A percentile compares a stretch with the other conserved stretches of the same genome.
Conservation (phyloP, 2,329 filamentous ascomycete genomes). For the Xylariaceae sp. region DNA sequence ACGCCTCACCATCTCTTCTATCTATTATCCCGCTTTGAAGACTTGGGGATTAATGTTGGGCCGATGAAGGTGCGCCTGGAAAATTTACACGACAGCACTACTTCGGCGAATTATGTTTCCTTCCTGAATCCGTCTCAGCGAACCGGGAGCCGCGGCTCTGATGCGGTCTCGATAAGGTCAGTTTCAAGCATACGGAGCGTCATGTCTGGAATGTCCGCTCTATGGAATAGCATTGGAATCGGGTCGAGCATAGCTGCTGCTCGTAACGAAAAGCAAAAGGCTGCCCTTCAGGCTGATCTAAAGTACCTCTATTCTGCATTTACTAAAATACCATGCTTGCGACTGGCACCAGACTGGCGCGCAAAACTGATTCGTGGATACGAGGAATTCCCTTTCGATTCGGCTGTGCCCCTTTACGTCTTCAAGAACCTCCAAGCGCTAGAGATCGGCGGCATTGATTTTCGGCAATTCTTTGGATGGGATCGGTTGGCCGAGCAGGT, state of each 20-base stretch:
- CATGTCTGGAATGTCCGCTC: constrained; percentile 91
- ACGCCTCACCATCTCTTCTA: constrained; percentile 98
- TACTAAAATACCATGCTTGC: constrained; percentile 92
- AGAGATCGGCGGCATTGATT: constrained; percentile 93
- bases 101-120: constrained; percentile 89
- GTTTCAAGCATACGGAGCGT: constrained; percentile 96
- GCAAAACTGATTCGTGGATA: constrained; percentile 87
- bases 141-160: constrained; percentile 72
- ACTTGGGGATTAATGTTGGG: constrained; percentile 82
- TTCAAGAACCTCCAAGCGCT: constrained; percentile 96
- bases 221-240: constrained; percentile 87
- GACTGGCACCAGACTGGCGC: constrained; percentile 86
- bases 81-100: constrained; percentile 83
- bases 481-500: constrained; percentile 89
- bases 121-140: constrained; percentile 83
- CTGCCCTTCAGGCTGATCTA: constrained; percentile 76
- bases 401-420: constrained; percentile 88
- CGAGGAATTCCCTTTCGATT: constrained; percentile 97
- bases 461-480: constrained; percentile 96
- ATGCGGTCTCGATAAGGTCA: constrained; percentile 88
- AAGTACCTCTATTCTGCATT: constrained; percentile 98
- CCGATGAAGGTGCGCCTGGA: constrained; percentile 95
- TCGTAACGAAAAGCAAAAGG: constrained; percentile 85
- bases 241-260: constrained; percentile 73
- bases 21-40: constrained; percentile 90